These are phyloP conservation scores for Thielaviopsis cerberus DNA, from an alignment of 2,329 filamentous ascomycete genomes.

Conservation along the genomic window DNA sequence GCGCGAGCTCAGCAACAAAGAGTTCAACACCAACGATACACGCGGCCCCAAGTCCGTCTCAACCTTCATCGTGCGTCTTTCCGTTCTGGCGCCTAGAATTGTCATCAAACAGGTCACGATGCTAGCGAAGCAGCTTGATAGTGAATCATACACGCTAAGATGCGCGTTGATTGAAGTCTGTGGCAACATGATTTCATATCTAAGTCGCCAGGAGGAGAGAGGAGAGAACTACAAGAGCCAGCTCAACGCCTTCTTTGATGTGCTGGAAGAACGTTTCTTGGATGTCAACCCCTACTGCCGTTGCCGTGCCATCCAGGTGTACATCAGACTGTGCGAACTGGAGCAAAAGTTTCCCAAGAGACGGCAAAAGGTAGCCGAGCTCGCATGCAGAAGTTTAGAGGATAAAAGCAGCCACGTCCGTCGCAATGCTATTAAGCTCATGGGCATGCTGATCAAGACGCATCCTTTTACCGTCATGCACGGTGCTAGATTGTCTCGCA, in stretches of 20 bases:
- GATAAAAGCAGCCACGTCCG: conserved; percentile 98
- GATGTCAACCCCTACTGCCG: conserved; percentile 94
- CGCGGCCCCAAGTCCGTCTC: conserved; percentile 93
- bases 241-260: conserved; percentile 91
- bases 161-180: conserved; percentile 93
- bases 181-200: conserved; percentile 78
- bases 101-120: conserved; percentile 97
- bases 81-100: conserved; percentile 72
- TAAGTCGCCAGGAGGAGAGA: conserved; percentile 79
- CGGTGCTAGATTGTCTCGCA: conserved; percentile 64
- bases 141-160: conserved; percentile 87
- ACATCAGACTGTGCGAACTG: conserved; percentile 78
- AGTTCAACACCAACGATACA: conserved; percentile 92
- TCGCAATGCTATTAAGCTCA: conserved; percentile 81
- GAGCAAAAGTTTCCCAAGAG: conserved; percentile 91
- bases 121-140: conserved; percentile 84
- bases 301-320: conserved; percentile 81
- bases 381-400: conserved; percentile 75
- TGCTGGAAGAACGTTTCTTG: conserved; percentile 85
- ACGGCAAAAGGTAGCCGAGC: conserved; percentile 67
- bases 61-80: conserved; percentile 79
- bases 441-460: conserved; percentile 74
- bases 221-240: conserved; percentile 88
- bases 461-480: conserved; percentile 90
- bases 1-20: conserved; percentile 86